Base-by-base conservation (phyloP, 306 rosid species). In the Prunus armeniaca region DNA sequence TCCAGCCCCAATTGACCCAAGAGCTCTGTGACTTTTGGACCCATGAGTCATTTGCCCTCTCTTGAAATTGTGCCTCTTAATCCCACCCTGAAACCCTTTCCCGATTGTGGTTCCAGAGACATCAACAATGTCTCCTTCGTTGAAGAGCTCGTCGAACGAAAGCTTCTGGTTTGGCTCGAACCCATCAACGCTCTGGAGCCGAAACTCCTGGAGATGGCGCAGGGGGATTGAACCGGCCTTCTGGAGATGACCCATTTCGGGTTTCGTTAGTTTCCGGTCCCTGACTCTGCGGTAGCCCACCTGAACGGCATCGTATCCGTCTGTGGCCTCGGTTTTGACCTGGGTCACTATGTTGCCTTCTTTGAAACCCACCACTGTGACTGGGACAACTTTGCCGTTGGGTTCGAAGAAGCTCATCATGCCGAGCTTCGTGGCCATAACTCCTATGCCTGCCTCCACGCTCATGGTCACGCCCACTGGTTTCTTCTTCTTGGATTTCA, bases 21-120 rank as follows among this genome's bases (percentile, higher is more conserved):
- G 75, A 41, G 90, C 93, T 63, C 99, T 87, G 65, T 95, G 99
- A 76, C 99, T 95, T 87, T 95, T 95, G 4, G 99, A 95, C 80
- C 99, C 99, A 22, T 95, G 99, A 63, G 82, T 76, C 97, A 95
- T 95, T 14, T 25, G 96, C 74, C 99, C 99, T 77, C 99, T 87
- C 71, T 77, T 88, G 81, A 95, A 95, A 85, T 90, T 57, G 74
- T 89, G 89, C 63, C 99, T 83, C 90, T 95, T 95, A 46, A 95
- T 95, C 15, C 99, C 99, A 78, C 99, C 98, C 81, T 95, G 98
- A 66, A 95, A 95, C 0, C 97, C 98, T 87, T 95, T 95, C 67
- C 98, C 98, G 17, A 95, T 95, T 56, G 98, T 95, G 84, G 84
- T 90, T 65, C 98, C 98, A 0, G 97, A 84, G 34, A 95, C 93